phyloP scores from a whole-genome alignment of 2,329 filamentous ascomycete genomes.

The Colletotrichum eleusines region DNA sequence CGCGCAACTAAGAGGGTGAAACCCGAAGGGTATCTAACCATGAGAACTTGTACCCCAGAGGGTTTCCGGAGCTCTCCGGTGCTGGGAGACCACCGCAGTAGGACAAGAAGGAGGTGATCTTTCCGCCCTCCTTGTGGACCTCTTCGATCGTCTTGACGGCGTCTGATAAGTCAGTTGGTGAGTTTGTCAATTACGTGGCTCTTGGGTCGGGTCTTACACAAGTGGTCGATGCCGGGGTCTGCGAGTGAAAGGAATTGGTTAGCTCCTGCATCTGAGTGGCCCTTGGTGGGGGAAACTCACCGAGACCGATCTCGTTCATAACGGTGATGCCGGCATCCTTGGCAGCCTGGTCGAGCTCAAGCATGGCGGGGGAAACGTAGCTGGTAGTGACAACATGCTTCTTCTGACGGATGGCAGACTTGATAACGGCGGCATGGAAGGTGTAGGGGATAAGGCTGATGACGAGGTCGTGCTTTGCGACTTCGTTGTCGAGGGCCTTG shows the following conservation, averaged over 20 bases:
- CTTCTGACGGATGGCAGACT: slow-evolving; percentile 91
- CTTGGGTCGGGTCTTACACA: slow-evolving; percentile 49
- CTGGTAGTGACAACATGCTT: slow-evolving; percentile 96
- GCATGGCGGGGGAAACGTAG: slow-evolving; percentile 92
- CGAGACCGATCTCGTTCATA: slow-evolving; percentile 93
- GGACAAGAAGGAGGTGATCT: slow-evolving; percentile 82
- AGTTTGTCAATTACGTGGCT: slow-evolving; percentile 53
- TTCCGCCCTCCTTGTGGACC: slow-evolving; percentile 87
- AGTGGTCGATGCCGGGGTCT: slow-evolving; percentile 79
- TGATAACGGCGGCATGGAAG: slow-evolving; percentile 89
- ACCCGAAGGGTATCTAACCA: neutral
- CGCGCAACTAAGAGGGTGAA: neutral
- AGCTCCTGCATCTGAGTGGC: neutral
- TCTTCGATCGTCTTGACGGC: slow-evolving; percentile 89
- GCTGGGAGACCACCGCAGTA: slow-evolving; percentile 87
- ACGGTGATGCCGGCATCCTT: slow-evolving; percentile 97
- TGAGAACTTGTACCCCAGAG: slow-evolving; percentile 14
- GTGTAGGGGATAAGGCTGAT: slow-evolving; percentile 92
- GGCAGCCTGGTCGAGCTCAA: slow-evolving; percentile 82
- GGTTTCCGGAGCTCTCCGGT: slow-evolving; percentile 46
- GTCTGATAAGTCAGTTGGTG: slow-evolving; percentile 63
- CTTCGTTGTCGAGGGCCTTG: slow-evolving; percentile 80
- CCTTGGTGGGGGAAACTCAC: slow-evolving; percentile 41
- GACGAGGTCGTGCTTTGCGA: slow-evolving; percentile 84
- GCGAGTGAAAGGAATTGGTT: slow-evolving; percentile 42